Conservation (phyloP, 2,329 filamentous ascomycete species). For the Trichoderma hamatum region DNA sequence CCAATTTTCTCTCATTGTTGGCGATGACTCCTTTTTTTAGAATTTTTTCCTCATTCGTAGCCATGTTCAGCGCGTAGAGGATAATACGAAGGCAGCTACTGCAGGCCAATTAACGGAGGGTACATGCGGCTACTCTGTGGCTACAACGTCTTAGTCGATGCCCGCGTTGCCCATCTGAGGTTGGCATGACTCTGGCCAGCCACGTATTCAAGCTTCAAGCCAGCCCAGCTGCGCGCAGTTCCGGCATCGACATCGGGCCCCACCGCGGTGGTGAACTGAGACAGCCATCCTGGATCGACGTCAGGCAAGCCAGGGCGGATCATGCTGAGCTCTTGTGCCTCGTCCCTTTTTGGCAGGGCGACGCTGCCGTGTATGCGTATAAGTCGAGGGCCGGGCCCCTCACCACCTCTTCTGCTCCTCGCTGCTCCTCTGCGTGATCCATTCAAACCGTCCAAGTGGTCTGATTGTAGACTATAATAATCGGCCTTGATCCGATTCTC, state of each 20-base stretch:
- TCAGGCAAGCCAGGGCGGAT: conserved; percentile 14
- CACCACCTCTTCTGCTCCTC: background rate
- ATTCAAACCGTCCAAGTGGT: background rate
- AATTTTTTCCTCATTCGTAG: background rate
- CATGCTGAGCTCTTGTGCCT: conserved; percentile 13
- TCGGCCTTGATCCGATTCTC: background rate
- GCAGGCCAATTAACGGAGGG: background rate
- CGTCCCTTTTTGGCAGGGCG: conserved; percentile 8
- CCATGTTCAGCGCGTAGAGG: background rate
- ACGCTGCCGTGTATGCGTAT: conserved; percentile 21
- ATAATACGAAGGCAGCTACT: background rate
- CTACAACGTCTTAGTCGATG: conserved; percentile 11
- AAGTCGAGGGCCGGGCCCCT: conserved; percentile 17
- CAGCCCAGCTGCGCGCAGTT: conserved; percentile 10
- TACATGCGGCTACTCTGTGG: conserved; percentile 18
- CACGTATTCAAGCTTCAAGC: conserved; percentile 27
- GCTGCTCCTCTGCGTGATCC: background rate
- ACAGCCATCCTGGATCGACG: conserved; percentile 24
- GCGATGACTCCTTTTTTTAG: conserved; percentile 4
- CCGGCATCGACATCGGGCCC: conserved; percentile 17
- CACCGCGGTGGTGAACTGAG: conserved; percentile 19
- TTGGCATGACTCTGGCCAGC: conserved; percentile 19
- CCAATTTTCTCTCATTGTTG: background rate
- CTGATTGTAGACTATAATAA: background rate
- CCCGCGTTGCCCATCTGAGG: conserved; percentile 12